Evolutionary conservation across 164 flowering plant species (phyloP).

Genomic region (Protea cynaroides): DNA sequence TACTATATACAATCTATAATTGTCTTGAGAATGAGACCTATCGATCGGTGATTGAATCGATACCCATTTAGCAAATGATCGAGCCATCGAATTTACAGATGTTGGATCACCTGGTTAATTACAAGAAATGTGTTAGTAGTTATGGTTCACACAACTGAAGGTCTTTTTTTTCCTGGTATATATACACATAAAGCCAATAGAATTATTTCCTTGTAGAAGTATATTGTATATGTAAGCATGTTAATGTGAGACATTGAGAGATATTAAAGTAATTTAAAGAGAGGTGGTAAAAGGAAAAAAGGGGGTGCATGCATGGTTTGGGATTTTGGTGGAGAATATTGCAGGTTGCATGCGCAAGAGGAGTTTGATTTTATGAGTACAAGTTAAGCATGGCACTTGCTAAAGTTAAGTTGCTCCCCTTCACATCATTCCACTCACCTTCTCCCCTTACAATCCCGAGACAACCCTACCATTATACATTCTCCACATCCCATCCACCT

Average conservation of each 20-base stretch:
- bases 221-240: not conserved
- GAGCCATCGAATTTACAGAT: too few relatives aligned
- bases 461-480: conserved; percentile 32
- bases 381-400: conserved; percentile 68
- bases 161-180: not conserved
- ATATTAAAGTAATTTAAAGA: conserved; percentile 14
- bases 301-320: conserved; percentile 32
- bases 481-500: conserved; percentile 6
- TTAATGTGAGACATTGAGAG: not conserved
- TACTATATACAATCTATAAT: too few relatives aligned
- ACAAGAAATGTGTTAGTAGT: too few relatives aligned
- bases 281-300: conserved; percentile 15
- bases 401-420: conserved; percentile 48
- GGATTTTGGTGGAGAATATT: conserved; percentile 34
- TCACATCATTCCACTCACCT: conserved; percentile 81
- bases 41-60: too few relatives aligned
- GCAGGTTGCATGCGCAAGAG: conserved; percentile 43
- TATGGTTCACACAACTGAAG: too few relatives aligned
- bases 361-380: conserved; percentile 54
- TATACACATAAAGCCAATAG: conserved; percentile 30
- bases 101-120: too few relatives aligned
- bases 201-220: conserved; percentile 3
- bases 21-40: too few relatives aligned
- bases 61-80: too few relatives aligned
- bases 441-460: conserved; percentile 65